Conservation (phyloP, 495 filamentous ascomycete species). For the Tuber umbilicatum region DNA sequence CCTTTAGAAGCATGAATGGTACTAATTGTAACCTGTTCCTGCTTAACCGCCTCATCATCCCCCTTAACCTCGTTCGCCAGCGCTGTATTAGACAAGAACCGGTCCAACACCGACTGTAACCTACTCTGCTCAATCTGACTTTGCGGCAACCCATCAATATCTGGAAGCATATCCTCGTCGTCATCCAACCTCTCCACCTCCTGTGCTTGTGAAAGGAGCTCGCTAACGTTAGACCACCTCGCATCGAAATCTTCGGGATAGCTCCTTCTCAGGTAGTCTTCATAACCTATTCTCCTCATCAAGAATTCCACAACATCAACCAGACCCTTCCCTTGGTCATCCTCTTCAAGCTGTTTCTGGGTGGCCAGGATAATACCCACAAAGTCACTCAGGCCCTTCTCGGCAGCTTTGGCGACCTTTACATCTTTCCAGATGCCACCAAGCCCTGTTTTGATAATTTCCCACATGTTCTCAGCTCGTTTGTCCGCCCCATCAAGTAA, state of each 20-base stretch:
- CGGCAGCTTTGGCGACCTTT: conserved; percentile 60
- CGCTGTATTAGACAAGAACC: conserved; percentile 83
- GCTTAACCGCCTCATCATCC: conserved; percentile 51
- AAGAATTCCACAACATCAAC: conserved; percentile 68
- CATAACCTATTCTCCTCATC: conserved; percentile 64
- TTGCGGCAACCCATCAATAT: conserved; percentile 69
- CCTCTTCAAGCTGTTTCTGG: conserved; percentile 50
- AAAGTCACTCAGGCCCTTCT: conserved; percentile 57
- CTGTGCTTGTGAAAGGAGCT: conserved; percentile 69
- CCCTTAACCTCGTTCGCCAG: conserved; percentile 69
- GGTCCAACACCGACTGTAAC: conserved; percentile 63
- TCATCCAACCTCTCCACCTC: conserved; percentile 55
- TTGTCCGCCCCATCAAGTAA: conserved; percentile 69
- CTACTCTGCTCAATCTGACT: conserved; percentile 44
- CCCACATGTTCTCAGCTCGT: conserved; percentile 66
- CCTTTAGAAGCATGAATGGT: conserved; percentile 92
- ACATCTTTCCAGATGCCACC: conserved; percentile 64
- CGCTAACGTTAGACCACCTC: conserved; percentile 87
- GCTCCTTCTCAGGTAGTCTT: conserved; percentile 61
- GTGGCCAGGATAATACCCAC: conserved; percentile 58
- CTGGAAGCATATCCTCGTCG: conserved; percentile 60
- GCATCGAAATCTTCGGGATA: conserved; percentile 72
- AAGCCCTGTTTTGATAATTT: conserved; percentile 59
- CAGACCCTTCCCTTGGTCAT: conserved; percentile 45
- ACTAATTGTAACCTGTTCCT: conserved; percentile 76